These are phyloP conservation scores for Calcarisporium arbuscula DNA, from an alignment of 2,329 filamentous ascomycete genomes.

Conservation along the genomic window DNA sequence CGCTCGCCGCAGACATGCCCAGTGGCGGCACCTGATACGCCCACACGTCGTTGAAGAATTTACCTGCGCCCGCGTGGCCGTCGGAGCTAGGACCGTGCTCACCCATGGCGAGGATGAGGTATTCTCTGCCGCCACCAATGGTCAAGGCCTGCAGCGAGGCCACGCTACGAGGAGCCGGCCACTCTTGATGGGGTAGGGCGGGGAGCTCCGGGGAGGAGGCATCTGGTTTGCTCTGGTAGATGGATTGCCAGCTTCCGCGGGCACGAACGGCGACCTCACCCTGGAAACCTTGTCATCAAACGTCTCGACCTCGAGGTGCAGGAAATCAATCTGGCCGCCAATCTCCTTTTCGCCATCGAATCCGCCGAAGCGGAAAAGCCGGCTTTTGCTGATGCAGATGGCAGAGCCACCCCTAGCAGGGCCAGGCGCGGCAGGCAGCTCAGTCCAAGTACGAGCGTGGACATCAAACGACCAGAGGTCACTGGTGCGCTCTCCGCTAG, in stretches of 20 bases:
- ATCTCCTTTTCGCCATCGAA: slow-evolving; percentile 66
- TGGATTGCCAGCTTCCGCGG: slow-evolving; percentile 48
- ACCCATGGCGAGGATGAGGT: slow-evolving; percentile 56
- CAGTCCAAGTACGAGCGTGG: slow-evolving; percentile 56
- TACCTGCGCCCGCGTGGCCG: slow-evolving; percentile 45
- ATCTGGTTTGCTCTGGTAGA: slow-evolving; percentile 32
- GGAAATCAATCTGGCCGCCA: slow-evolving; percentile 64
- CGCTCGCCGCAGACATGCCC: slow-evolving; percentile 47
- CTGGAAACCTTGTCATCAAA: slow-evolving; percentile 44
- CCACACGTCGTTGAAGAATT: slow-evolving; percentile 57
- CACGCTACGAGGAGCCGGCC: slow-evolving; percentile 49
- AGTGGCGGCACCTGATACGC: slow-evolving; percentile 53
- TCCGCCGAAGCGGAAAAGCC: slow-evolving; percentile 73
- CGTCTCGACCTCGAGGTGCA: slow-evolving; percentile 50
- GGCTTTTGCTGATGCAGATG: slow-evolving; percentile 56
- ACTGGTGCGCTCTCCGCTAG: slow-evolving; percentile 50
- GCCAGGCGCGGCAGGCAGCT: slow-evolving; percentile 60
- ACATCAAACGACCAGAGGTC: slow-evolving; percentile 80
- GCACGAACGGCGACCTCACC: slow-evolving; percentile 45
- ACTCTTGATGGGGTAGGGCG: slow-evolving; percentile 28
- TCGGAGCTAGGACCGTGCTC: slow-evolving; percentile 43
- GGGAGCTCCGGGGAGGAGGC: slow-evolving; percentile 29
- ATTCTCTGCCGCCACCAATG: slow-evolving; percentile 54
- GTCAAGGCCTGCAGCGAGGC: slow-evolving; percentile 49
- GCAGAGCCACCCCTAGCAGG: slow-evolving; percentile 60